Evolutionary conservation across 2,329 filamentous ascomycete species (phyloP), one percentile per base, ranked within the genome.

Genomic region (Claviceps pusilla): DNA sequence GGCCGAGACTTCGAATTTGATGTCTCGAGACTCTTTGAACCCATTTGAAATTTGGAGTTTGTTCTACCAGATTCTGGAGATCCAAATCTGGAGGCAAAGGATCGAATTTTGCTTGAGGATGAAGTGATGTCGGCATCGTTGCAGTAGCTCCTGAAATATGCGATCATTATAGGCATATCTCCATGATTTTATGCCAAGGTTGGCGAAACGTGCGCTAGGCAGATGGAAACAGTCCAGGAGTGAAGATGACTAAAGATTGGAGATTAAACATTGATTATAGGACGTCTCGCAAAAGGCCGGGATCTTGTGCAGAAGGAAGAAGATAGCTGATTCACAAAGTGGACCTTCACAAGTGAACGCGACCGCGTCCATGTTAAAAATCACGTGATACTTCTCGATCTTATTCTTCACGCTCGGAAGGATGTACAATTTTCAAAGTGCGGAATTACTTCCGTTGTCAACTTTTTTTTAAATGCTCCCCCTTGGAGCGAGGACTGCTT

Each of bases 31-130:
- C 86, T 50, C 89, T 82, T 51, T 86, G 80, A 7, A 86, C 90
- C 79, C 86, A 93, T 68, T 89, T 82, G 64, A 98, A 95, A 64
- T 95, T 95, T 2, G 83, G 76, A 0, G 85, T 87, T 9, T 78
- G 77, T 55, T 93, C 84, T 16, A 97, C 87, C 1, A 97, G 75
- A 1, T 73, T 71, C 43, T 80, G 73, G 16, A 97, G 74, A 65
- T 97, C 85, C 55, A 97, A 80, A 63, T 91, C 82, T 0, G 90
- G 90, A 0, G 89, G 80, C 49, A 97, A 87, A 1, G 91, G 90
- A 67, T 95, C 89, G 68, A 97, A 97, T 52, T 89, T 88, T 16
- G 89, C 89, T 64, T 89, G 84, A 0, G 88, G 88, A 62, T 90
- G 83, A 56, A 84, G 74, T 14, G 85, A 77, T 16, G 76, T 72